These are phyloP conservation scores for Aspergillus egyptiacus DNA, from an alignment of 495 filamentous ascomycete species.

Conservation along the genomic window DNA sequence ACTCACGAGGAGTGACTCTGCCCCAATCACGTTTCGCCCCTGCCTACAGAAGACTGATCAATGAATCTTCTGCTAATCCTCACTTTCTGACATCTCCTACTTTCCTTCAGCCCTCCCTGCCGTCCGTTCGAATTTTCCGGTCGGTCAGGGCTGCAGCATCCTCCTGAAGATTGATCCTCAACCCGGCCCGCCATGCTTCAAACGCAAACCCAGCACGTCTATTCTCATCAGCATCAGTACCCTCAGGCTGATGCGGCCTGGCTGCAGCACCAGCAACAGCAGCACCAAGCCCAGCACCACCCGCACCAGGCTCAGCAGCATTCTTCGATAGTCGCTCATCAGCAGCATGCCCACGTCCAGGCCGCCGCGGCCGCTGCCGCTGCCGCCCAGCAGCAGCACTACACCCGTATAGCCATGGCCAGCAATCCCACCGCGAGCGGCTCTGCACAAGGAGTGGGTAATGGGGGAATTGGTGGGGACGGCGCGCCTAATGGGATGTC, in stretches of 20 bases:
- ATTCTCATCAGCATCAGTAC: constrained; percentile 77
- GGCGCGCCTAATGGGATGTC: constrained; percentile 43
- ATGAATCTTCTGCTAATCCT: constrained; percentile 20
- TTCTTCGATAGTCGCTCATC: constrained; percentile 42
- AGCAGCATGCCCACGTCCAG: constrained; percentile 55
- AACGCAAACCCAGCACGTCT: constrained; percentile 55
- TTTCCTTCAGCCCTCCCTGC: constrained; percentile 10
- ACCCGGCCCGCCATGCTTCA: constrained; percentile 43
- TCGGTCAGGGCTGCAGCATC: constrained; percentile 22
- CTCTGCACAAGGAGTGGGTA: constrained; percentile 36
- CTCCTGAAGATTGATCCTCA: constrained; percentile 31
- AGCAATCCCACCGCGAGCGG: constrained; percentile 43
- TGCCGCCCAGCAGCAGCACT: constrained; percentile 71
- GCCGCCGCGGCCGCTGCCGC: constrained; percentile 59
- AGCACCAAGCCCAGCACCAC: constrained; percentile 59
- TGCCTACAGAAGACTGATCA: constrained; percentile 10
- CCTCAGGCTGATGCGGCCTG: constrained; percentile 69
- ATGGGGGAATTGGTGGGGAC: constrained; percentile 46
- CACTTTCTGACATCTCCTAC: constrained; percentile 22
- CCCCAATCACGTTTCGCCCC: not conserved
- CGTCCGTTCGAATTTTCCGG: constrained; percentile 13
- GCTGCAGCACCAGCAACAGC: constrained; percentile 61
- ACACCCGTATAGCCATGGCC: constrained; percentile 64
- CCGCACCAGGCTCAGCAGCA: constrained; percentile 44
- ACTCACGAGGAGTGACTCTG: constrained; percentile 1